Conservation (phyloP, 164 flowering plant genomes). For the Tetrastigma voinierianum region DNA sequence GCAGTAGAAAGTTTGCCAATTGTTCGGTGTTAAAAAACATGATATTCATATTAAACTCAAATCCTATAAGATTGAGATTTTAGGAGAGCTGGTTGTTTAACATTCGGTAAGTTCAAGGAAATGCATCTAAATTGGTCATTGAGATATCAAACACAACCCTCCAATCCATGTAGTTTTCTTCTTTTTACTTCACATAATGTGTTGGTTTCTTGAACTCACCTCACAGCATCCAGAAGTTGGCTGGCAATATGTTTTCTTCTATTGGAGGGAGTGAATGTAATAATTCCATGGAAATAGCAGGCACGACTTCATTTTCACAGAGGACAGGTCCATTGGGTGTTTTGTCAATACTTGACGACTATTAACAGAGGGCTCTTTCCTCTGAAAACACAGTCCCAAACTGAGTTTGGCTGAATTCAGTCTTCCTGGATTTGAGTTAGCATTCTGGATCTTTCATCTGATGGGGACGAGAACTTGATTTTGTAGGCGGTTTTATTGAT, state of each 20-base stretch:
- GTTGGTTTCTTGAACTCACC: slow-evolving; percentile 29
- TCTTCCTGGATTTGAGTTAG: slow-evolving; percentile 17
- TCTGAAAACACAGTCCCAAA: slow-evolving; percentile 63
- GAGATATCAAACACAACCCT: no score
- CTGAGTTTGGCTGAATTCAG: slow-evolving; percentile 29
- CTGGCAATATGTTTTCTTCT: slow-evolving; percentile 75
- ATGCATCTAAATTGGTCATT: no score
- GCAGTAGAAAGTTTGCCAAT: no score
- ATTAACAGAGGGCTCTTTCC: slow-evolving; percentile 30
- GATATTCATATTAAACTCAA: no score
- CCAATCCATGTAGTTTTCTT: no score
- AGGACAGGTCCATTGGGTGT: slow-evolving; percentile 41
- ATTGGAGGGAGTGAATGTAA: slow-evolving; percentile 62
- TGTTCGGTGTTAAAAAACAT: no score
- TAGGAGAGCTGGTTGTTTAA: no score
- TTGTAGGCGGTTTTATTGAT: slow-evolving; percentile 60
- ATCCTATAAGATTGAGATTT: no score
- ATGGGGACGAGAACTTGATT: slow-evolving; percentile 38
- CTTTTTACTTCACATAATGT: no score
- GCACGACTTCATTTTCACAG: slow-evolving; percentile 54
- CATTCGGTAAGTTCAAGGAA: no score
- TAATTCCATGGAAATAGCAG: slow-evolving; percentile 70
- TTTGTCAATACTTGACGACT: slow-evolving; percentile 6
- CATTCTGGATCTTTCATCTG: slow-evolving; percentile 15
- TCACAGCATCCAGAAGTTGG: slow-evolving; percentile 62